Conservation (phyloP, 805 yeast species). For the Candida awuae region DNA sequence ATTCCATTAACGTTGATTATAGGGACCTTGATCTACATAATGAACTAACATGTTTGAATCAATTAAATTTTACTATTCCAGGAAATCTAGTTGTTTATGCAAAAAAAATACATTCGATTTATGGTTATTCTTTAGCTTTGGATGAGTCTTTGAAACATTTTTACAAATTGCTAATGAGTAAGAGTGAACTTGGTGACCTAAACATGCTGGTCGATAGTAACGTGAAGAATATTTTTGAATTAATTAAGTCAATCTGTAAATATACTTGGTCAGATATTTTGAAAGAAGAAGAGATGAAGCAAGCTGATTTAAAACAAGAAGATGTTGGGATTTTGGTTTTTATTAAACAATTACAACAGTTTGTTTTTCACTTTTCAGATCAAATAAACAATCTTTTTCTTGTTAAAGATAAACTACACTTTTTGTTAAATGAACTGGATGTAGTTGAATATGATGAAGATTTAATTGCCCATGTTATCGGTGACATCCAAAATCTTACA, state of each 20-base stretch:
- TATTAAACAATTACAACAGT: neutral
- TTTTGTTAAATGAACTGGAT: conserved; percentile 12
- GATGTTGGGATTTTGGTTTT: conserved; percentile 3
- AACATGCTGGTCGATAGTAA: conserved; percentile 31
- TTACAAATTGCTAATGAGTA: conserved; percentile 11
- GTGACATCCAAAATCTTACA: conserved; percentile 29
- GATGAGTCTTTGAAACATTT: conserved; percentile 43
- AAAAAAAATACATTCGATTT: conserved; percentile 40
- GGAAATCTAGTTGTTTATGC: conserved; percentile 39
- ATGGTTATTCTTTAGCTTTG: conserved; percentile 50
- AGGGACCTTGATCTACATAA: conserved; percentile 30
- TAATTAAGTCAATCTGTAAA: conserved; percentile 22
- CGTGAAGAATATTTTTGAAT: conserved; percentile 20
- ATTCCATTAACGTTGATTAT: conserved; percentile 19
- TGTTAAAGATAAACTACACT: neutral
- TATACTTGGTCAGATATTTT: conserved; percentile 45
- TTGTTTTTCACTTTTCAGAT: too few relatives aligned
- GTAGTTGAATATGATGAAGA: conserved; percentile 21
- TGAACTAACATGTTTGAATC: conserved; percentile 44
- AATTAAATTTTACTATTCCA: conserved; percentile 52
- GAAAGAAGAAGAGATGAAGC: conserved; percentile 40
- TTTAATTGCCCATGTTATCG: conserved; percentile 18
- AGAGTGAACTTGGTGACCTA: conserved; percentile 31
- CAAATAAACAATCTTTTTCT: too few relatives aligned
- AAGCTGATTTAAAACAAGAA: conserved; percentile 15